Evolutionary conservation across 495 filamentous ascomycete genomes (phyloP), one percentile per base, ranked within the genome.

Genomic region (Hypoxylon fuscum): DNA sequence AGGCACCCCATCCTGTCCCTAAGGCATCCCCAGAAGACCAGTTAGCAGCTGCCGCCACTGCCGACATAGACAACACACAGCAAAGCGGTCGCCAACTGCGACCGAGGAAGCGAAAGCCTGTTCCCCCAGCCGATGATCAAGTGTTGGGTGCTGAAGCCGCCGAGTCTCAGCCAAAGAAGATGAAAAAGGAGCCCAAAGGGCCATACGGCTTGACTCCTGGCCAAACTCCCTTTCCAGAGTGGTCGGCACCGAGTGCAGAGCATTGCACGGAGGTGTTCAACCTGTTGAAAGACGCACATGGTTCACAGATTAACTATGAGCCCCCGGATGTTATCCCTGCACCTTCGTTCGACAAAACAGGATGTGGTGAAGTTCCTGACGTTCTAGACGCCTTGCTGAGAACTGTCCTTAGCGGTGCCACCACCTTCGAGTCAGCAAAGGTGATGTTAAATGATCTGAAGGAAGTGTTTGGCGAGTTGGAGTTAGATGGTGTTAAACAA

Each of bases 321-420:
- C 75, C 81, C 7, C 94, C 95, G 0, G 75, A 85, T 12, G 84
- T 76, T 1, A 87, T 95, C 12, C 91, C 92, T 0, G 74, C 81
- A 6, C 90, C 95, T 0, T 92, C 90, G n/a, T 74, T 91, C 1
- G 88, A 88, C 2, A 83, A 92, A 11, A 85, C 93, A 14, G 94
- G 93, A 1, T 98, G 95, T 64, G 95, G 95, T 11, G 93, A 98
- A 72, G 95, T 97, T 0, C 94, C 94, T 0, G 94, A 88, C 15
- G 87, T 97, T 0, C 81, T 98, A 0, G 95, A 98, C 69, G 95
- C 93, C 0, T 77, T 98, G 0, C 83, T 97, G 18, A 84, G 93
- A 20, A 96, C 93, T 0, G 69, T 88, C 3, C 81, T 96, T 20
- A 96, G 91, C 70, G 90, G 89, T 0, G 86, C 88, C 5, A 95